Conservation (phyloP, 208 protist species). For the Leishmania braziliensis region DNA sequence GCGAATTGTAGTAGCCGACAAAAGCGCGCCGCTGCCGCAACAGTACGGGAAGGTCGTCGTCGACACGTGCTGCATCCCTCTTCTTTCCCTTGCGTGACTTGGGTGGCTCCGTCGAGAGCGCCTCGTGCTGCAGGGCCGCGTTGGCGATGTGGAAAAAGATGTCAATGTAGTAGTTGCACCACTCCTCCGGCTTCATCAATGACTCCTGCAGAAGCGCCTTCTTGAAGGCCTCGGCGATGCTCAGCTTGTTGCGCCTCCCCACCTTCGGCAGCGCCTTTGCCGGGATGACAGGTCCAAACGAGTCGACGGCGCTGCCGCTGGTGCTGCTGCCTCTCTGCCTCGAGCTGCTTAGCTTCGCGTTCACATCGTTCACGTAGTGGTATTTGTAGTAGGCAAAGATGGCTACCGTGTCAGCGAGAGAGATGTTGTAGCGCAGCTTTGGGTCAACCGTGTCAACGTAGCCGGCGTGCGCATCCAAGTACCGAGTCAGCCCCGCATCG, state of each 20-base stretch:
- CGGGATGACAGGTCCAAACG: constrained; percentile 49
- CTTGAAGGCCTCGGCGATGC: constrained; percentile 60
- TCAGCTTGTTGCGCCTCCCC: constrained; percentile 42
- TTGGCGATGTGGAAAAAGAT: constrained; percentile 84
- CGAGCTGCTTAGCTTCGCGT: constrained; percentile 11
- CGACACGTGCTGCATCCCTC: constrained; percentile 29
- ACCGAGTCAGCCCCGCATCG: constrained; percentile 46
- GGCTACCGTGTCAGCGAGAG: constrained; percentile 80
- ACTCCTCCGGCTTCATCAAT: constrained; percentile 87
- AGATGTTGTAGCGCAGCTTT: constrained; percentile 73
- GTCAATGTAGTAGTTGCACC: constrained; percentile 87
- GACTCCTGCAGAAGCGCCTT: constrained; percentile 73
- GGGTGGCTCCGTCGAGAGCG: constrained; percentile 21
- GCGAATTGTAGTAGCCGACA: constrained; percentile 84
- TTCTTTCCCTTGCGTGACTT: constrained; percentile 33
- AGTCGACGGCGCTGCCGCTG: not conserved
- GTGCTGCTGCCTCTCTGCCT: constrained; percentile 1
- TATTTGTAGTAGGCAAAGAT: constrained; percentile 80
- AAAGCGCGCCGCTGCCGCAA: constrained; percentile 83
- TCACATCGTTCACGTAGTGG: constrained; percentile 42
- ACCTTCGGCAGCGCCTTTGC: constrained; percentile 54
- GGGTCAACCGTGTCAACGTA: constrained; percentile 32
- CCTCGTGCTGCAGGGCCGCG: constrained; percentile 73
- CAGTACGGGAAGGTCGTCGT: constrained; percentile 77
- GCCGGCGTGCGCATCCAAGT: constrained; percentile 63